Evolutionary conservation across 805 yeast species (phyloP).

Genomic region (Candida glaebosa): DNA sequence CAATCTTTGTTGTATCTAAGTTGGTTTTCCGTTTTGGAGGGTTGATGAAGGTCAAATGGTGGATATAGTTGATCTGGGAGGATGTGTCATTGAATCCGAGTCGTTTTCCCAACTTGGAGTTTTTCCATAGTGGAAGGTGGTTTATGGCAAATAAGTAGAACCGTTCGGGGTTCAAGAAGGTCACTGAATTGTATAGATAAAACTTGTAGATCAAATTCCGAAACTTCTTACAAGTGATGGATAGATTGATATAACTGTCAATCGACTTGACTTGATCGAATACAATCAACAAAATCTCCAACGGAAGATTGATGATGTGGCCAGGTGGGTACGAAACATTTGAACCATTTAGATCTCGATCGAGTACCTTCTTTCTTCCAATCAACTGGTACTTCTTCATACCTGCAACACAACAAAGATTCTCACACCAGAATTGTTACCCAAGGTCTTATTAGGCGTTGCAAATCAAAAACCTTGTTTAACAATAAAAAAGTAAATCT

Average conservation of each 20-base stretch:
- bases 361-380: slow-evolving; percentile 29
- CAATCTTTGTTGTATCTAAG: slow-evolving; percentile 25
- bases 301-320: slow-evolving; percentile 40
- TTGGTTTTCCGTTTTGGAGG: slow-evolving; percentile 28
- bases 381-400: slow-evolving; percentile 43
- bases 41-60: slow-evolving; percentile 24
- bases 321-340: slow-evolving; percentile 20
- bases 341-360: slow-evolving; percentile 8
- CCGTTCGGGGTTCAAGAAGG: slow-evolving; percentile 19
- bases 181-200: slow-evolving; percentile 33
- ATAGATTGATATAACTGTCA: slow-evolving; percentile 21
- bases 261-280: slow-evolving; percentile 23
- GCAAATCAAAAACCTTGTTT: too few species aligned
- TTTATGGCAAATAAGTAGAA: slow-evolving; percentile 35
- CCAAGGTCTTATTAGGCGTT: too few species aligned
- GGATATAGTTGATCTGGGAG: slow-evolving; percentile 28
- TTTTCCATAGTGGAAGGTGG: slow-evolving; percentile 22
- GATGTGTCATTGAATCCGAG: slow-evolving; percentile 24
- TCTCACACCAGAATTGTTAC: too few species aligned
- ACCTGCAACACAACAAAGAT: too few species aligned
- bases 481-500: too few species aligned
- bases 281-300: slow-evolving; percentile 38
- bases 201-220: slow-evolving; percentile 31
- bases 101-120: slow-evolving; percentile 16
- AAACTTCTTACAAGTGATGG: slow-evolving; percentile 36